These are phyloP conservation scores for Colletotrichum theobromicola DNA, from an alignment of 2,329 filamentous ascomycete species.

Conservation along the genomic window DNA sequence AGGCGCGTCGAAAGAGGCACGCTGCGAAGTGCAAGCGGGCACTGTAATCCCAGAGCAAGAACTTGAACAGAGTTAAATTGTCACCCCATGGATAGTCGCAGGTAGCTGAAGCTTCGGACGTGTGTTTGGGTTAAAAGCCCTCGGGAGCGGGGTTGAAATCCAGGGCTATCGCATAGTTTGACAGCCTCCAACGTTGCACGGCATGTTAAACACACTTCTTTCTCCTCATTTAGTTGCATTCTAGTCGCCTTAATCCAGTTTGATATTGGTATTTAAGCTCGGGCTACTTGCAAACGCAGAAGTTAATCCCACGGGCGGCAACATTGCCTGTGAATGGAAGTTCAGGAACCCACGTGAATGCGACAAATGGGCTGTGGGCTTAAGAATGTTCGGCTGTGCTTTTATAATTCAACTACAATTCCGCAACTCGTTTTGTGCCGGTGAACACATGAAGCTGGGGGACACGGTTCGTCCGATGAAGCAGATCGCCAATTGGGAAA, in stretches of 20 bases:
- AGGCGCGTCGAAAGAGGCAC: too few relatives aligned
- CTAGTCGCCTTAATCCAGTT: neutral
- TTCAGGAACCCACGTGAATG: neutral
- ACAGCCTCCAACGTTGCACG: neutral
- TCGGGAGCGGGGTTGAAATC: neutral
- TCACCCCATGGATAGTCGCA: neutral
- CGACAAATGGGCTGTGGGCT: neutral
- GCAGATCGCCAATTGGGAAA: neutral
- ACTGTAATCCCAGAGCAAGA: neutral
- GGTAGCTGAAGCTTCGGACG: neutral
- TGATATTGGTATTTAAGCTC: neutral
- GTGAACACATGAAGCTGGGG: neutral
- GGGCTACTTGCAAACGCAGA: neutral
- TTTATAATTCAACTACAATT: neutral
- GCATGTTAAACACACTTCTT: neutral
- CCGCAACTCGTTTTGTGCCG: neutral
- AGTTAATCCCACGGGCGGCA: neutral
- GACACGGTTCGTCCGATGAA: neutral
- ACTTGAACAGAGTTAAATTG: neutral
- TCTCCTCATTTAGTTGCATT: neutral
- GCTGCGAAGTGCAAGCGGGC: too few relatives aligned
- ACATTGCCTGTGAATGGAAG: neutral
- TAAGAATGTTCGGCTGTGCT: neutral
- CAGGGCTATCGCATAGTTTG: neutral
- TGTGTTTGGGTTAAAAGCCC: neutral